phyloP scores from a whole-genome alignment of 331 rosid genomes.

The Quercus tomentella region DNA sequence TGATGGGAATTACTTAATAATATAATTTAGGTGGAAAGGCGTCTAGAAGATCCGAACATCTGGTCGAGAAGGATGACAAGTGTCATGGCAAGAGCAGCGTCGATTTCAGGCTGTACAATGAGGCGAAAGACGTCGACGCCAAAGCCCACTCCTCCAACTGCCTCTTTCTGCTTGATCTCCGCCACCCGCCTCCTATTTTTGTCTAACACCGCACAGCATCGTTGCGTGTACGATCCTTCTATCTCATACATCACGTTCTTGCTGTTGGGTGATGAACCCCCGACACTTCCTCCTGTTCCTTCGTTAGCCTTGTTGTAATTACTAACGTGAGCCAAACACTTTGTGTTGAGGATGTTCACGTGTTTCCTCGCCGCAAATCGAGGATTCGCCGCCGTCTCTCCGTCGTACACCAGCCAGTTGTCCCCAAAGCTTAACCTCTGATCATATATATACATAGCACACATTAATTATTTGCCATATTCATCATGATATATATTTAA shows the following conservation, averaged over 20 bases:
- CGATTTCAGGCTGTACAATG: conserved; percentile 46
- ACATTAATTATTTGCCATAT: too few relatives aligned
- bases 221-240: conserved; percentile 57
- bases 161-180: conserved; percentile 67
- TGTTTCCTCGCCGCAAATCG: conserved; percentile 42
- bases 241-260: conserved; percentile 35
- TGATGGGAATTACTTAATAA: background rate
- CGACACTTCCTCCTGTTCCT: background rate
- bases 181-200: conserved; percentile 47
- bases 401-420: conserved; percentile 63
- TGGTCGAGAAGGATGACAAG: conserved; percentile 60
- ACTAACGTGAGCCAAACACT: conserved; percentile 45
- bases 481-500: background rate
- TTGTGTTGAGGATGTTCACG: conserved; percentile 37
- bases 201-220: conserved; percentile 54
- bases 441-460: background rate
- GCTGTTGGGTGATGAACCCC: background rate
- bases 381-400: conserved; percentile 42
- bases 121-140: conserved; percentile 74
- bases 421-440: conserved; percentile 61
- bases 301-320: background rate
- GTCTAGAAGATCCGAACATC: conserved; percentile 51
- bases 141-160: conserved; percentile 45
- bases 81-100: conserved; percentile 61
- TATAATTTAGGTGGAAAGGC: background rate